Evolutionary conservation across 768 basidiomycete species (phyloP), one percentile per base, ranked within the genome.

Genomic region (Dictyophora rubrovolvata): DNA sequence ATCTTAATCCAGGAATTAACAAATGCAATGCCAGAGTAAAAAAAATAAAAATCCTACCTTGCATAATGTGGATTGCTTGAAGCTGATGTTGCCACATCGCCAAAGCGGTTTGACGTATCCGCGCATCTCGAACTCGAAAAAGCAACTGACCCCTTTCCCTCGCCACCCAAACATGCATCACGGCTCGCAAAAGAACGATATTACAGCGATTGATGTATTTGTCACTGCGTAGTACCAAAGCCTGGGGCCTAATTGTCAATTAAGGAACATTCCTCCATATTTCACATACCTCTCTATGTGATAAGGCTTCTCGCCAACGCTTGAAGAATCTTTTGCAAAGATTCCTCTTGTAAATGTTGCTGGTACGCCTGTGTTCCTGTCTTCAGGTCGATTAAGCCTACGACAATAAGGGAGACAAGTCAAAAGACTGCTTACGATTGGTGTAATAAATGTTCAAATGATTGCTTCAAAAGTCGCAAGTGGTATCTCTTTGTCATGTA

Each of bases 121-220:
- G 75, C 18, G 73, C 61, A 5, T 71, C 68, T 55, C 73, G 77
- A 36, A 83, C 79, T 50, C 78, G 75, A 59, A 79, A 79, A 11
- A 88, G 73, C 28, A 83, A 73, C 53, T 69, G 73, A 33, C 83
- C 84, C 9, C 83, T 79, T 64, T 85, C 85, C 42, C 78, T 79
- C 20, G 86, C 83, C 63, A 79, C 84, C 86, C 86, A 86, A 3
- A 87, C 78, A 51, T 82, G 74, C 64, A 76, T 69, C 50, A 85
- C 72, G 28, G 82, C 85, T 49, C 78, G 77, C 33, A 87, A 60
- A 20, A 86, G 74, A 14, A 83, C 72, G 55, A 73, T 74, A 57
- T 87, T 81, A 65, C 81, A 83, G 48, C 82, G 75, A 50, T 73
- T 72, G 12, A 81, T 57, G 65, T 84, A 78, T 59, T 81, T 86